Evolutionary conservation across 257 asterid species (phyloP).

Genomic region (Rubia yunnanensis): DNA sequence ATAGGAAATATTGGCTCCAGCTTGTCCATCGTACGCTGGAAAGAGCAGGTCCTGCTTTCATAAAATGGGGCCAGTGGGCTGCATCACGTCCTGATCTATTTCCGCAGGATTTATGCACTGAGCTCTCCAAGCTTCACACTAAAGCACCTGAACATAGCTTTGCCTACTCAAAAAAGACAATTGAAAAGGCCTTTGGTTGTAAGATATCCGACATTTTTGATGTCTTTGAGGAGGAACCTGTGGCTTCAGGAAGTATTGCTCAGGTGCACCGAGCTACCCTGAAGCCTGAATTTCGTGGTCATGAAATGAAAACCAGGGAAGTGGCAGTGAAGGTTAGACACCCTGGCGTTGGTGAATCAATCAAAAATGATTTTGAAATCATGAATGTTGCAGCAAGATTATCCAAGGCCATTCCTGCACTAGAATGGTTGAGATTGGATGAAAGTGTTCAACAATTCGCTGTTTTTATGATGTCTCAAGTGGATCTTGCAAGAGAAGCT

Average conservation of each 20-base stretch:
- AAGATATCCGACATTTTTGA: conserved; percentile 23
- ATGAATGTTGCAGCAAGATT: conserved; percentile 20
- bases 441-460: conserved; percentile 27
- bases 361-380: conserved; percentile 24
- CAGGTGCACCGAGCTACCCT: conserved; percentile 26
- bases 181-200: conserved; percentile 25
- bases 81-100: conserved; percentile 96
- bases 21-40: conserved; percentile 75
- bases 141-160: conserved; percentile 91
- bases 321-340: conserved; percentile 29
- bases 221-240: conserved; percentile 24
- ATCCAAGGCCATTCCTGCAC: conserved; percentile 16
- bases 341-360: conserved; percentile 28
- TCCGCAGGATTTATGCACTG: conserved; percentile 69
- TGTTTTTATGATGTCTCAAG: conserved; percentile 30
- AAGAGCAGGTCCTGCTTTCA: conserved; percentile 97
- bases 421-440: conserved; percentile 28
- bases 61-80: conserved; percentile 99
- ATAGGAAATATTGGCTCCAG: conserved; percentile 74
- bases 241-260: conserved; percentile 28
- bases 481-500: conserved; percentile 30
- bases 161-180: conserved; percentile 45
- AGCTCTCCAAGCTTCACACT: conserved; percentile 85
- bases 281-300: conserved; percentile 14
- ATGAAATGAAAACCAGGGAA: conserved; percentile 14